Evolutionary conservation across 768 basidiomycete genomes (phyloP).

Genomic region (Hypsizygus marmoreus): DNA sequence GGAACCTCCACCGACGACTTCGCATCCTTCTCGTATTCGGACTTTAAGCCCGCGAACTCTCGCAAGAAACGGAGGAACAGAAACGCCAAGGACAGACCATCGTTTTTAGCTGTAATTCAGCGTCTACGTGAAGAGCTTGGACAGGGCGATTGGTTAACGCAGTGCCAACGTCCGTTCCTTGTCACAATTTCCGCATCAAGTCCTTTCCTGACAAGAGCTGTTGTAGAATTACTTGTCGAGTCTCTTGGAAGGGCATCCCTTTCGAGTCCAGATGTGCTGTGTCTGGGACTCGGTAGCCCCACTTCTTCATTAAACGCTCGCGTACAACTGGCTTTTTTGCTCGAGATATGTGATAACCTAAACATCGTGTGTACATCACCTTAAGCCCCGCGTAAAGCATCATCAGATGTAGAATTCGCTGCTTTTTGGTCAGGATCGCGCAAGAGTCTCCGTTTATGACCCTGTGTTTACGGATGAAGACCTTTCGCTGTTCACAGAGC

Average conservation of each 20-base stretch:
- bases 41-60: slow-evolving; percentile 51
- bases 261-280: slow-evolving; percentile 46
- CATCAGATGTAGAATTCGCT: slow-evolving; percentile 7
- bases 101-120: slow-evolving; percentile 41
- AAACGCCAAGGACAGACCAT: slow-evolving; percentile 26
- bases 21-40: slow-evolving; percentile 46
- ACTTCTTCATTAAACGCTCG: slow-evolving; percentile 59
- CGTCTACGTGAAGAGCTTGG: slow-evolving; percentile 47
- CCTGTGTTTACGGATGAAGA: slow-evolving; percentile 75
- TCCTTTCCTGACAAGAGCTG: slow-evolving; percentile 12
- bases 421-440: slow-evolving; percentile 41
- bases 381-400: slow-evolving; percentile 8
- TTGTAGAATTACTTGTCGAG: slow-evolving; percentile 37
- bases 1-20: slow-evolving; percentile 13
- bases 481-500: slow-evolving; percentile 46
- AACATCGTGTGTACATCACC: slow-evolving; percentile 54
- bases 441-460: slow-evolving; percentile 60
- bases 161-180: slow-evolving; percentile 52
- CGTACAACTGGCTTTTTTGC: slow-evolving; percentile 69
- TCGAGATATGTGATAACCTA: slow-evolving; percentile 52
- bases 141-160: slow-evolving; percentile 53
- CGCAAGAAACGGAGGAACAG: slow-evolving; percentile 56
- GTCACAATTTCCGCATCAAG: slow-evolving; percentile 4
- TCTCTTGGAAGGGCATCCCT: slow-evolving; percentile 28
- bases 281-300: slow-evolving; percentile 79